Evolutionary conservation across 1,284 basidiomycete genomes (phyloP).

Genomic region (Irpex sp.): DNA sequence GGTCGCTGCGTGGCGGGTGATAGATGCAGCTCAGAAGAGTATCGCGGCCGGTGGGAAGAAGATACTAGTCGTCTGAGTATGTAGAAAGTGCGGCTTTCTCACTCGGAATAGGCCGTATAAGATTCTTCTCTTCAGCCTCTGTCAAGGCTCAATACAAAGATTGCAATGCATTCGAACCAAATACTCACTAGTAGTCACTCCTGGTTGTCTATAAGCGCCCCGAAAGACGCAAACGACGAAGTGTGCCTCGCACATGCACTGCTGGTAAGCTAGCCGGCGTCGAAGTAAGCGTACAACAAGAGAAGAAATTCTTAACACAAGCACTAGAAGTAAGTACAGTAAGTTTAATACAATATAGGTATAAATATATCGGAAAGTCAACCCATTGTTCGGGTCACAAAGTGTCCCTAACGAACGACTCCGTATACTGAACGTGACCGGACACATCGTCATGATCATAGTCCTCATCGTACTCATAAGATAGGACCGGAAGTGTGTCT

Average conservation of each 20-base stretch:
- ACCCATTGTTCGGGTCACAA: neutral
- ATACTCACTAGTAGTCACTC: too few relatives aligned
- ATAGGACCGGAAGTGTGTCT: neutral
- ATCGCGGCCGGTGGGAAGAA: neutral
- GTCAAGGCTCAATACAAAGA: too few relatives aligned
- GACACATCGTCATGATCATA: neutral
- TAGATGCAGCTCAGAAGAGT: constrained; percentile 6
- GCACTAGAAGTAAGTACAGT: neutral
- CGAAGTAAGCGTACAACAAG: too few relatives aligned
- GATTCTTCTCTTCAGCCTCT: too few relatives aligned
- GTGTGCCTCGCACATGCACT: too few relatives aligned
- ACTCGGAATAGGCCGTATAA: too few relatives aligned
- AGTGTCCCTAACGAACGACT: neutral
- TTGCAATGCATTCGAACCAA: too few relatives aligned
- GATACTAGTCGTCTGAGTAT: neutral
- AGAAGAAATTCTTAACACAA: neutral
- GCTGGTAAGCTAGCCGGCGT: too few relatives aligned
- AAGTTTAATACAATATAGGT: neutral
- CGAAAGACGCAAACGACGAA: too few relatives aligned
- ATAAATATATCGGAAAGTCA: neutral
- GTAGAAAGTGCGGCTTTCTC: too few relatives aligned
- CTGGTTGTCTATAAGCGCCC: too few relatives aligned
- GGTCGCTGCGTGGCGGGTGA: constrained; percentile 3
- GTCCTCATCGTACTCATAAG: neutral
- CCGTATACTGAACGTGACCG: neutral